Percentiles rank a stretch among this genome's conserved stretches.
phyloP scores from a whole-genome alignment of 176 grass and related monocot species.

The Musa schizocarpa region DNA sequence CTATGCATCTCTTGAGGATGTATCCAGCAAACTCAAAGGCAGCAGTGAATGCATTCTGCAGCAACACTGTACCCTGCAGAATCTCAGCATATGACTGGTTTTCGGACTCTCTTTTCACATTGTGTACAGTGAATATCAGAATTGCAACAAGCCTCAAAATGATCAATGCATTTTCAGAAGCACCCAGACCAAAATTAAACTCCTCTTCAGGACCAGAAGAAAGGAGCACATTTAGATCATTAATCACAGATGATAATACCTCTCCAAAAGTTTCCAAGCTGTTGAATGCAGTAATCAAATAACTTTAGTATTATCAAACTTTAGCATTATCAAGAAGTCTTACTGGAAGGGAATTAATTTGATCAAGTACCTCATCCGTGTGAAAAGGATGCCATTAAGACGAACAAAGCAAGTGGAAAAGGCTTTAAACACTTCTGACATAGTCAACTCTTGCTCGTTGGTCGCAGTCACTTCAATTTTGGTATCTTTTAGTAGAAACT shows the following conservation, averaged over 20 bases:
- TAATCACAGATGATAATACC: conserved; percentile 47
- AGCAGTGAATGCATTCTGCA: conserved; percentile 72
- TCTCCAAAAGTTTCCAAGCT: conserved; percentile 92
- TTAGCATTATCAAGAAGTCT: not conserved
- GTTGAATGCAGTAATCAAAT: conserved; percentile 8
- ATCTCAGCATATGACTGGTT: conserved; percentile 72
- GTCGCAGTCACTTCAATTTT: conserved; percentile 30
- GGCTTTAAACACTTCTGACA: conserved; percentile 51
- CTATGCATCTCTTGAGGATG: conserved; percentile 63
- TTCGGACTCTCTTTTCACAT: conserved; percentile 64
- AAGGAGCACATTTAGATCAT: conserved; percentile 62
- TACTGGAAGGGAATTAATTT: not conserved
- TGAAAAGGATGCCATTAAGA: conserved; percentile 90
- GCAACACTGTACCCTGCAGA: conserved; percentile 59
- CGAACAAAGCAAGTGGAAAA: conserved; percentile 79
- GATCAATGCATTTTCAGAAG: conserved; percentile 61
- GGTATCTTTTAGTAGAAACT: conserved; percentile 44
- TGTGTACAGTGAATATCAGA: conserved; percentile 94
- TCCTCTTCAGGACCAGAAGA: conserved; percentile 63
- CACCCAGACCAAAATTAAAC: conserved; percentile 58
- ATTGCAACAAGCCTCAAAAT: conserved; percentile 51
- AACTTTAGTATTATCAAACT: not conserved
- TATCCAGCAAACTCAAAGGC: conserved; percentile 70
- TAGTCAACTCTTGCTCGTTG: conserved; percentile 40
- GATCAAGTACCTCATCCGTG: conserved; percentile 9